These are phyloP conservation scores for Lithospermum erythrorhizon DNA, from an alignment of 257 asterid genomes.

Conservation along the genomic window DNA sequence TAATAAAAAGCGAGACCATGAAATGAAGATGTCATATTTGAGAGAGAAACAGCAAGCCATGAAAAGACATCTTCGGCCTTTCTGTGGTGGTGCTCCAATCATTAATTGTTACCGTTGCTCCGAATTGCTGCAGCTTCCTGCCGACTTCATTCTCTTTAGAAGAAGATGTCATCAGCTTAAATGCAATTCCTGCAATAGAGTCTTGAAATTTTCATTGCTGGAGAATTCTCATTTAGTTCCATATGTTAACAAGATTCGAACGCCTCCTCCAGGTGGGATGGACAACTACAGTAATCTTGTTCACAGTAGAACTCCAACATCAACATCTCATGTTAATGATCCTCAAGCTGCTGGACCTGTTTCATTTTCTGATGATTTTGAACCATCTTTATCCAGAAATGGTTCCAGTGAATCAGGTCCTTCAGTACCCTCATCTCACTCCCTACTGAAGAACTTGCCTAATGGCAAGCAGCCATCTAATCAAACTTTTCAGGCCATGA, in stretches of 20 bases:
- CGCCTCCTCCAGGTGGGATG: constrained; percentile 60
- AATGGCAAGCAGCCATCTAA: constrained; percentile 24
- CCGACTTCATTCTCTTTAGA: constrained; percentile 51
- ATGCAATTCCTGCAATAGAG: constrained; percentile 53
- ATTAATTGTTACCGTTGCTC: constrained; percentile 59
- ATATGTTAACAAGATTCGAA: constrained; percentile 22
- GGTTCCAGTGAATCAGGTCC: constrained; percentile 43
- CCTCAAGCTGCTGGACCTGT: constrained; percentile 28
- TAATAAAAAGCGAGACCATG: constrained; percentile 27
- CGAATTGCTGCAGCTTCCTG: constrained; percentile 63
- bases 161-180: constrained; percentile 51
- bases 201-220: constrained; percentile 47
- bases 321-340: constrained; percentile 16
- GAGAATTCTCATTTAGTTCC: constrained; percentile 47
- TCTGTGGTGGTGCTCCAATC: constrained; percentile 75
- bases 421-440: constrained; percentile 12
- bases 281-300: constrained; percentile 17
- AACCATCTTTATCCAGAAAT: constrained; percentile 39
- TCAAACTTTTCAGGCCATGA: constrained; percentile 15
- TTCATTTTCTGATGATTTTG: constrained; percentile 53
- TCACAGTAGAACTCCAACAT: constrained; percentile 18
- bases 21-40: constrained; percentile 21
- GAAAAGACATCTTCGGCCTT: constrained; percentile 54
- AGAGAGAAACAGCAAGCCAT: constrained; percentile 35
- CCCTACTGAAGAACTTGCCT: constrained; percentile 17